These are phyloP conservation scores for Geotrichum citri-aurantii DNA, from an alignment of 1,139 yeast genomes.

Conservation along the genomic window DNA sequence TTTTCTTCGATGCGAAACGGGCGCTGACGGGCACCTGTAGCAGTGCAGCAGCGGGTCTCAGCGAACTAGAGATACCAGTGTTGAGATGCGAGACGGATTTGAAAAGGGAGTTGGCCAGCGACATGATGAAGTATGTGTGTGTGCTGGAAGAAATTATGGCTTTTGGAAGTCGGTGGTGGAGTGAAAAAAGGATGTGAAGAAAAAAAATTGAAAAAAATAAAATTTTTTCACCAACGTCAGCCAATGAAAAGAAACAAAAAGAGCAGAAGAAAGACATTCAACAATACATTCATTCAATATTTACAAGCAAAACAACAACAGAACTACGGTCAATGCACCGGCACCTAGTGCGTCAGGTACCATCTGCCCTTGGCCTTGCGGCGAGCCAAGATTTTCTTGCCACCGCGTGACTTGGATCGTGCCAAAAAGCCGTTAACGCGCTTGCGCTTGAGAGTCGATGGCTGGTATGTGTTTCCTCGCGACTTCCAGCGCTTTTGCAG, in stretches of 20 bases:
- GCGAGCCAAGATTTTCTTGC: slow-evolving; percentile 71
- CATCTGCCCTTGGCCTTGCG: slow-evolving; percentile 90
- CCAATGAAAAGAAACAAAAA: slow-evolving; percentile 6
- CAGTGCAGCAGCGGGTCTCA: slow-evolving; percentile 3
- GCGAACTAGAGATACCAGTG: slow-evolving; percentile 1
- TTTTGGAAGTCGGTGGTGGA: not conserved
- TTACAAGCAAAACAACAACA: not conserved
- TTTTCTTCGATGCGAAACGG: slow-evolving; percentile 26
- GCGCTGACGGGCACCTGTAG: slow-evolving; percentile 11
- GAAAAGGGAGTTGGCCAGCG: slow-evolving; percentile 6
- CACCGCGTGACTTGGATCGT: slow-evolving; percentile 71
- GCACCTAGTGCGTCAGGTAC: slow-evolving; percentile 69
- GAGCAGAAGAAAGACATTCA: not conserved
- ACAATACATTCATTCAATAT: not conserved
- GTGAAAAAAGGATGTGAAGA: not conserved
- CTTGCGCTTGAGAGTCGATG: slow-evolving; percentile 84
- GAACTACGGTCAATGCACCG: not conserved
- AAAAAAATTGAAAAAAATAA: not conserved
- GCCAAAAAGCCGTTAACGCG: slow-evolving; percentile 88
- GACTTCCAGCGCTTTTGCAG: slow-evolving; percentile 59
- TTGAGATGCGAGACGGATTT: slow-evolving; percentile 7
- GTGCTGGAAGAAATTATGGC: not conserved
- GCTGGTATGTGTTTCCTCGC: slow-evolving; percentile 93
- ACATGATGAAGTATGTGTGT: not conserved
- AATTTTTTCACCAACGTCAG: slow-evolving; percentile 2